A percentile compares a stretch with the other conserved stretches of the same genome.
These are phyloP conservation scores for Marasmius sp. DNA, from an alignment of 1,284 basidiomycete genomes.

Conservation along the genomic window DNA sequence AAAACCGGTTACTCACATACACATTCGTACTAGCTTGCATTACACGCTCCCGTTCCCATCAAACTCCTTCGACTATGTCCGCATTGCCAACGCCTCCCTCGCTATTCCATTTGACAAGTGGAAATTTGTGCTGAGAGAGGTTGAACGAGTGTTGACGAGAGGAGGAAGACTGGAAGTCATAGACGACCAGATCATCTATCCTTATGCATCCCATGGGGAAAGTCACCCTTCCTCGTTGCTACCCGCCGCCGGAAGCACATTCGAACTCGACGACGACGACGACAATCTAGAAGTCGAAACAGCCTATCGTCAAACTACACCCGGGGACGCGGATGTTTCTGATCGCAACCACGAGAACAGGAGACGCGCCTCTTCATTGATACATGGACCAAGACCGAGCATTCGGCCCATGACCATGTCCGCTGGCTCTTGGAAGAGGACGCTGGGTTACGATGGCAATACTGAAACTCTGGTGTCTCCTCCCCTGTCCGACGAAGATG, in stretches of 20 bases:
- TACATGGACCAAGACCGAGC: neutral
- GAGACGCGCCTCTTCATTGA: neutral
- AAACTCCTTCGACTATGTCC: constrained; percentile 65
- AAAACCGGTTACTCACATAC: neutral
- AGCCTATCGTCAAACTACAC: too few relatives aligned
- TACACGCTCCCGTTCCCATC: constrained; percentile 52
- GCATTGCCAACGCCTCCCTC: constrained; percentile 65
- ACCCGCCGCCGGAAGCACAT: neutral
- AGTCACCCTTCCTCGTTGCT: constrained; percentile 6
- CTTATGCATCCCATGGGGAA: constrained; percentile 33
- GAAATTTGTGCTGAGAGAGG: constrained; percentile 57
- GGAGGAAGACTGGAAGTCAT: constrained; percentile 69
- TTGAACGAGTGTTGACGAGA: constrained; percentile 56
- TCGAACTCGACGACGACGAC: neutral
- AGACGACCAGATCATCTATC: constrained; percentile 68
- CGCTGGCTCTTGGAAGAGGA: neutral
- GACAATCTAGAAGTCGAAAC: neutral
- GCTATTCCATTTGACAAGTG: constrained; percentile 60
- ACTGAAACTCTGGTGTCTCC: neutral
- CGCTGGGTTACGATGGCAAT: neutral
- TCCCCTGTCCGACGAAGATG: neutral
- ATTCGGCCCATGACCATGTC: neutral
- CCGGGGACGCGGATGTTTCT: neutral
- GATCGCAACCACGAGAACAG: neutral
- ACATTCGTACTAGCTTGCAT: constrained; percentile 43